phyloP scores from a whole-genome alignment of 164 flowering plant species.

The Magnolia kwangsiensis region DNA sequence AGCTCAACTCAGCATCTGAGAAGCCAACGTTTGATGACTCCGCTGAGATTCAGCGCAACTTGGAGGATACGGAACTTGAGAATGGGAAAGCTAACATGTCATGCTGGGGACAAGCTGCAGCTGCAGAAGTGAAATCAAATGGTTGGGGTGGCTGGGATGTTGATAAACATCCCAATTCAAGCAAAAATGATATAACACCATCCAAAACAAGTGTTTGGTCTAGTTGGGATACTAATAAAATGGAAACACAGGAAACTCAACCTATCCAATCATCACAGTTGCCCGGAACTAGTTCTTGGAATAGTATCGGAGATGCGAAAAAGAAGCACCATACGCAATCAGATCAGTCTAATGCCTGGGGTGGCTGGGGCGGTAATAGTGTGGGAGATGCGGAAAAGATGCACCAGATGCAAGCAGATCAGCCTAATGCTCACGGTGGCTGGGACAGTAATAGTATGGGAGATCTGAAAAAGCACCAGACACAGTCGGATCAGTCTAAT shows the following conservation, averaged over 20 bases:
- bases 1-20: conserved; percentile 29
- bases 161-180: not conserved
- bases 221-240: conserved; percentile 27
- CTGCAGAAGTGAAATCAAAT: conserved; percentile 6
- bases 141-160: conserved; percentile 4
- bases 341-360: not conserved
- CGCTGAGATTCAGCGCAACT: conserved; percentile 17
- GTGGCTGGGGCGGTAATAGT: not conserved
- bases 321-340: not conserved
- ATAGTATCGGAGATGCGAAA: no score
- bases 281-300: not conserved
- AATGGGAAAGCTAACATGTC: conserved; percentile 7
- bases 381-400: not conserved
- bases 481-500: not conserved
- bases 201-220: conserved; percentile 24
- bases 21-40: conserved; percentile 65
- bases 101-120: conserved; percentile 7
- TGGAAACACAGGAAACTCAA: not conserved
- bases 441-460: not conserved
- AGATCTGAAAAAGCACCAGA: not conserved
- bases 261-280: not conserved
- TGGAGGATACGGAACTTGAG: conserved; percentile 8
- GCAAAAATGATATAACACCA: not conserved
- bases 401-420: not conserved
- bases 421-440: not conserved